phyloP scores from a whole-genome alignment of 23 red algal genomes.

The Cyanidium caldarium region DNA sequence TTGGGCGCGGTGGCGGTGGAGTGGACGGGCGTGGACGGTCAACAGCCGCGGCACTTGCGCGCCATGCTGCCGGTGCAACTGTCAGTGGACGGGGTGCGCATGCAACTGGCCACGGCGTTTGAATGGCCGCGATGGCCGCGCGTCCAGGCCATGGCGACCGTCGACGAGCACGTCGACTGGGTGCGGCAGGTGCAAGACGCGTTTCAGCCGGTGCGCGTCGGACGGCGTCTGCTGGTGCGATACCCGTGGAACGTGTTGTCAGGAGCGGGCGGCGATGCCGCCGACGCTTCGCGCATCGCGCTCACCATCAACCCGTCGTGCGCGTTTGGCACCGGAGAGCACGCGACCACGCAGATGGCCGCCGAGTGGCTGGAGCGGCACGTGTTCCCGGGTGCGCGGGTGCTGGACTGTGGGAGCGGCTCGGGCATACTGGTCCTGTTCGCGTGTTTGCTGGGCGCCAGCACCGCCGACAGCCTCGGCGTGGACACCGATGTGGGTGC shows the following conservation, averaged over 20 bases:
- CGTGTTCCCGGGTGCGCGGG: not conserved
- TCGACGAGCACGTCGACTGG: constrained; percentile 17
- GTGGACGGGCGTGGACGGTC: too few species aligned
- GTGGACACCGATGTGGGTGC: constrained; percentile 54
- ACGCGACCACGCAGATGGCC: constrained; percentile 72
- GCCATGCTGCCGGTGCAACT: too few species aligned
- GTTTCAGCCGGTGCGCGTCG: constrained; percentile 38
- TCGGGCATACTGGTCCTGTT: constrained; percentile 58
- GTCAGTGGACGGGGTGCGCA: too few species aligned
- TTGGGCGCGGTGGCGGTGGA: not conserved
- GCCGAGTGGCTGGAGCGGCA: constrained; percentile 19
- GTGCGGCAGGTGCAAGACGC: constrained; percentile 27
- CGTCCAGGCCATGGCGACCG: too few species aligned
- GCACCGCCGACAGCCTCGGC: constrained; percentile 9
- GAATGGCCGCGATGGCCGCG: too few species aligned
- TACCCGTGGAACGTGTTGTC: constrained; percentile 45
- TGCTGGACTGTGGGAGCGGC: constrained; percentile 87
- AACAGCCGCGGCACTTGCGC: too few species aligned
- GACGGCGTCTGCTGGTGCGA: constrained; percentile 12
- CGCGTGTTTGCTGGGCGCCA: not conserved
- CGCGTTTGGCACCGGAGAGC: constrained; percentile 93
- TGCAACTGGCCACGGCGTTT: too few species aligned
- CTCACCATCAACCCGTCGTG: constrained; percentile 54
- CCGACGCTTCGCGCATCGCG: constrained; percentile 7
- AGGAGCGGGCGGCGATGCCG: not conserved